phyloP scores from a whole-genome alignment of 2,329 filamentous ascomycete genomes.

The Tolypocladium tropicale region DNA sequence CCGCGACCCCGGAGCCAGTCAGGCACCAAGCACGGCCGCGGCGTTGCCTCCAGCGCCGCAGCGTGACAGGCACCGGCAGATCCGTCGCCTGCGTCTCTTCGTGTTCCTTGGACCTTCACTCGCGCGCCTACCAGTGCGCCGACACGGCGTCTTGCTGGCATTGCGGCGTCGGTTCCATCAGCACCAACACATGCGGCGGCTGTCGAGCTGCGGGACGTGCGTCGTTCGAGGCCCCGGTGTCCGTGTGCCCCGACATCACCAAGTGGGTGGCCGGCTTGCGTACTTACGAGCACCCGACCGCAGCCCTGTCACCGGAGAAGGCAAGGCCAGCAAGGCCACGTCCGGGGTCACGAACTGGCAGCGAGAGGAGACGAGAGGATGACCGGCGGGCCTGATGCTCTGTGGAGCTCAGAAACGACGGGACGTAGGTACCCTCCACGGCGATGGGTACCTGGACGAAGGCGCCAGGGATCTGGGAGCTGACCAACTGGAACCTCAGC shows the following conservation, averaged over 20 bases:
- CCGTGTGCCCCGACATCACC: background rate
- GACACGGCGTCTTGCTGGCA: background rate
- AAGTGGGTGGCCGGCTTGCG: no score
- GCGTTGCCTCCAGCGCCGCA: background rate
- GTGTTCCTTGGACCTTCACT: background rate
- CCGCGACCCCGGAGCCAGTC: background rate
- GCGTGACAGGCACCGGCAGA: constrained; percentile 1
- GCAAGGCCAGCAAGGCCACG: background rate
- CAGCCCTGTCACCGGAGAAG: no score
- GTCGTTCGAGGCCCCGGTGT: background rate
- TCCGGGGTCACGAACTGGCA: background rate
- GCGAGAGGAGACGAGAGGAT: background rate
- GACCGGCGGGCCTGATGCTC: background rate
- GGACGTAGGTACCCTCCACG: background rate
- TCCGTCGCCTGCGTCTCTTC: background rate
- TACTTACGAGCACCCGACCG: no score
- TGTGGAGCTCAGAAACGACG: background rate
- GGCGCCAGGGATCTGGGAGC: constrained; percentile 15
- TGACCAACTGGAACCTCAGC: constrained; percentile 35
- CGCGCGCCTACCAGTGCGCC: background rate
- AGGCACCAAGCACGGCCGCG: background rate
- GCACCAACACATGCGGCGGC: background rate
- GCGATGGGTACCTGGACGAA: background rate
- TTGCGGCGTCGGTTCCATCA: background rate
- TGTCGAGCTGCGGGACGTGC: background rate